Conservation (phyloP, 108 stramenopile genomes). For the Cyclotella atomus region DNA sequence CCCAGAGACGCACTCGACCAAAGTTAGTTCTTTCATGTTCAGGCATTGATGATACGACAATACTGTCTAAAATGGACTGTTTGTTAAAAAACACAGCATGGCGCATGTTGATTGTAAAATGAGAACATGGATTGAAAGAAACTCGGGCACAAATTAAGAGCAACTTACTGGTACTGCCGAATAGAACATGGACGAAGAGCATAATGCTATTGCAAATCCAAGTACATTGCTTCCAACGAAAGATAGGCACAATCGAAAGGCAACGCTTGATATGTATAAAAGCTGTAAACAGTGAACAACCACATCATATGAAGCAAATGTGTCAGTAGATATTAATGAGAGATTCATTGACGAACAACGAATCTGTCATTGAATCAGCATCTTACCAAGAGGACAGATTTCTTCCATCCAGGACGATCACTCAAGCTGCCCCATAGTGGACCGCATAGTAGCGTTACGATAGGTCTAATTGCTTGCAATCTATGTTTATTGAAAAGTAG, state of each 20-base stretch:
- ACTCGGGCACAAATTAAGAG: neutral
- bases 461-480: constrained; percentile 43
- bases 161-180: constrained; percentile 30
- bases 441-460: constrained; percentile 35
- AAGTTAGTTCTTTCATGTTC: constrained; percentile 71
- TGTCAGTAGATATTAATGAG: neutral
- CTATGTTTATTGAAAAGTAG: neutral
- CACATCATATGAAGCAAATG: neutral
- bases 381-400: constrained; percentile 35
- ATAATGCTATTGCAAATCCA: constrained; percentile 23
- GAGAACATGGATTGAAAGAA: too few relatives aligned
- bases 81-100: too few relatives aligned
- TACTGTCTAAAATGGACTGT: constrained; percentile 86
- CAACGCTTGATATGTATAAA: constrained; percentile 20
- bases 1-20: constrained; percentile 91
- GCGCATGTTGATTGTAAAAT: too few relatives aligned
- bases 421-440: constrained; percentile 40
- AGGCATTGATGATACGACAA: constrained; percentile 72
- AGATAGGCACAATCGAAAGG: constrained; percentile 20
- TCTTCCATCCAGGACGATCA: constrained; percentile 35
- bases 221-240: constrained; percentile 15
- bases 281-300: neutral
- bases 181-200: constrained; percentile 38
- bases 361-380: too few relatives aligned
- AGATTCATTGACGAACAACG: neutral